Percentiles rank a stretch among this genome's conserved stretches.
phyloP scores from a whole-genome alignment of 805 yeast species.

The Kuraishia cidri region DNA sequence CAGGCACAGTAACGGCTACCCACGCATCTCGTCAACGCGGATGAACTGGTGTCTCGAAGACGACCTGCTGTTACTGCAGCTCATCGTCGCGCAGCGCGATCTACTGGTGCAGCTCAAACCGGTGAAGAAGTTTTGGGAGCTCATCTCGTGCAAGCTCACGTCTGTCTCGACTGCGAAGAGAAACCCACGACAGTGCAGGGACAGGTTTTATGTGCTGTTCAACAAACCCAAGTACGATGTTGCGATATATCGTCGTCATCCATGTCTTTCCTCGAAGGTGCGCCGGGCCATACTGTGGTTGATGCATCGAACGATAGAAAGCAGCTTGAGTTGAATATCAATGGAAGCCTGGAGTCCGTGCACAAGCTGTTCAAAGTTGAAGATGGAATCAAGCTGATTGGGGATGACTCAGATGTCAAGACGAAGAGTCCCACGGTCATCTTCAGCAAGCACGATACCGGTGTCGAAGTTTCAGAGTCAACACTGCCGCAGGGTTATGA shows the following conservation, averaged over 20 bases:
- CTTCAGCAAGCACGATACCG: too few relatives aligned
- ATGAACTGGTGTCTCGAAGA: constrained; percentile 1
- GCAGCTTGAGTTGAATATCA: neutral
- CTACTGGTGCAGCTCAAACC: neutral
- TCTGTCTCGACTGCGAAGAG: neutral
- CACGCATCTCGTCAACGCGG: too few relatives aligned
- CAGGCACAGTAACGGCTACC: too few relatives aligned
- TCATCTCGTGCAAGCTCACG: constrained; percentile 1
- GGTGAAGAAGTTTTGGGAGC: constrained; percentile 7
- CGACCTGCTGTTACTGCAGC: constrained; percentile 1
- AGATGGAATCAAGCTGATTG: constrained; percentile 1
- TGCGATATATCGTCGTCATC: too few relatives aligned
- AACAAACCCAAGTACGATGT: neutral
- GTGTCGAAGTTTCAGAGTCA: too few relatives aligned
- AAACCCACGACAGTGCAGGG: constrained; percentile 1
- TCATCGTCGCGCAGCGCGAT: neutral
- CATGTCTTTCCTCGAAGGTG: too few relatives aligned
- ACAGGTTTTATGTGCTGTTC: constrained; percentile 3
- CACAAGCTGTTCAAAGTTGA: neutral
- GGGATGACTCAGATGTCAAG: neutral
- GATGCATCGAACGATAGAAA: neutral
- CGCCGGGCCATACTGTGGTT: too few relatives aligned
- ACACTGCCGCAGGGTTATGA: too few relatives aligned
- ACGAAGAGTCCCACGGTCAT: neutral
- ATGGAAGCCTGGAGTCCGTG: neutral